phyloP scores from a whole-genome alignment of 2,329 filamentous ascomycete genomes.

The Nemania bipapillata region DNA sequence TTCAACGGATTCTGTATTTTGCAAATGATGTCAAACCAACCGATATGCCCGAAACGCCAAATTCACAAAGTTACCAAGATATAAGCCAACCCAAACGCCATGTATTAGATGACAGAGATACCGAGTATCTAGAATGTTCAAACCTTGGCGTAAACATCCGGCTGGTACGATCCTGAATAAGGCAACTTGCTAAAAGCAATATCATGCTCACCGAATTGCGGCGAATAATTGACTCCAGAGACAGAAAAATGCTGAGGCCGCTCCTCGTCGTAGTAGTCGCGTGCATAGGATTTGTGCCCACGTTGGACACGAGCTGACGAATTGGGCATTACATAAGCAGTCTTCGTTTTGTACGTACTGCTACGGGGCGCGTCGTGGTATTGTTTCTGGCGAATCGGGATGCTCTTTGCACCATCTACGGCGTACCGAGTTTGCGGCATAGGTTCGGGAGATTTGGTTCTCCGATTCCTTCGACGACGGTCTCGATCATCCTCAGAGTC shows the following conservation, averaged over 20 bases:
- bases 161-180: constrained; percentile 30
- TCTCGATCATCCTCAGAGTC: constrained; percentile 47
- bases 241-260: constrained; percentile 31
- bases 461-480: constrained; percentile 41
- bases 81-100: constrained; percentile 29
- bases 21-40: constrained; percentile 36
- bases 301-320: constrained; percentile 39
- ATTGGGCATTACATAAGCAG: constrained; percentile 39
- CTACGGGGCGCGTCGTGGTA: constrained; percentile 34
- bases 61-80: constrained; percentile 26
- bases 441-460: constrained; percentile 44
- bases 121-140: constrained; percentile 10
- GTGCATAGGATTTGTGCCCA: constrained; percentile 31
- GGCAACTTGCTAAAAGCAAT: constrained; percentile 36
- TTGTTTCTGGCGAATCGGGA: constrained; percentile 36
- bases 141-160: constrained; percentile 29
- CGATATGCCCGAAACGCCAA: constrained; percentile 41
- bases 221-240: constrained; percentile 41
- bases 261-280: constrained; percentile 41
- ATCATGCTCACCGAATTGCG: constrained; percentile 27
- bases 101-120: constrained; percentile 33
- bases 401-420: constrained; percentile 31
- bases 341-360: constrained; percentile 33
- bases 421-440: constrained; percentile 32
- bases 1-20: constrained; percentile 38